Percentiles rank a stretch among this genome's conserved stretches.
Evolutionary conservation across 257 asterid species (phyloP).

Genomic region (Solanum ossicruentum): DNA sequence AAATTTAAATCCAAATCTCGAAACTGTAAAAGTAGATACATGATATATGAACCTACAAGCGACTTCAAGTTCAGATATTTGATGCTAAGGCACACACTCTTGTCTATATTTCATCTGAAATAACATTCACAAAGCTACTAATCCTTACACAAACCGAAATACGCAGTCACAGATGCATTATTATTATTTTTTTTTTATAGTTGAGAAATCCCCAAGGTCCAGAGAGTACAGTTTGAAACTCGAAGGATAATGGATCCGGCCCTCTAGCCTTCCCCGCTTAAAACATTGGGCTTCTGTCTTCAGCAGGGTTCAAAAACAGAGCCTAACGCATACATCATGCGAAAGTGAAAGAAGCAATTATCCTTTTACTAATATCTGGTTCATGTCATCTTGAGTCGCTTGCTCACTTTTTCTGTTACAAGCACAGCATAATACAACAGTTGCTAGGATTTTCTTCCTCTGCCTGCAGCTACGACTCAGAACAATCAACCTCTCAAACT

Average conservation of each 20-base stretch:
- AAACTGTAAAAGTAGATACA: background rate
- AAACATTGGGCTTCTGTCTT: background rate
- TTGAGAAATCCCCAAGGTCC: background rate
- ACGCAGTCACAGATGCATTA: background rate
- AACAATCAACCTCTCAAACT: background rate
- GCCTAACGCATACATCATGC: background rate
- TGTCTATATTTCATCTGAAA: background rate
- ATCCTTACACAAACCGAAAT: background rate
- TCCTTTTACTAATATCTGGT: background rate
- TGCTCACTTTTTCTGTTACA: background rate
- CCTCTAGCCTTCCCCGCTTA: background rate
- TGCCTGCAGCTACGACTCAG: background rate
- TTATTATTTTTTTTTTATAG: background rate
- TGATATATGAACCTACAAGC: background rate
- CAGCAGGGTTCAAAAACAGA: background rate
- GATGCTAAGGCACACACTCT: background rate
- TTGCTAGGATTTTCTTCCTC: background rate
- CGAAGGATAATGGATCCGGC: background rate
- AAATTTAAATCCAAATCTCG: background rate
- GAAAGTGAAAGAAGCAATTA: background rate
- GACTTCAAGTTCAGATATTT: background rate
- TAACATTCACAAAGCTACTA: background rate
- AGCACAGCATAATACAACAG: background rate
- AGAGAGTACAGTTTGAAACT: background rate
- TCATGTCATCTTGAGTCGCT: background rate